phyloP scores from a whole-genome alignment of 495 filamentous ascomycete species.

The Neurospora sp. region DNA sequence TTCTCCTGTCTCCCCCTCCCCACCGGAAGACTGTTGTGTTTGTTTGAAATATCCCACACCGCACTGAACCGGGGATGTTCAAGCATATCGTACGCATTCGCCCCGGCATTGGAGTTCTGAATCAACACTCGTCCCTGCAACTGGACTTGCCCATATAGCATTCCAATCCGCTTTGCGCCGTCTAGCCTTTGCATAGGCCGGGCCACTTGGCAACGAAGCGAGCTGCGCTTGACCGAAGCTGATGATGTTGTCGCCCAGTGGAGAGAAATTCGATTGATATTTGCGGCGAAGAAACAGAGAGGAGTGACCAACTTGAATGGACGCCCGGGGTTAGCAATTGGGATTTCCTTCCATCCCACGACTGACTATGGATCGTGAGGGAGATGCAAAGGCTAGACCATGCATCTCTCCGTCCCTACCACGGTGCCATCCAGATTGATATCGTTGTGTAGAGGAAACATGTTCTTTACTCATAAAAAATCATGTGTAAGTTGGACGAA shows the following conservation, averaged over 20 bases:
- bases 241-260: conserved; percentile 34
- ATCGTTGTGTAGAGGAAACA: background rate
- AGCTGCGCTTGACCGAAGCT: conserved; percentile 35
- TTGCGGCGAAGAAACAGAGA: conserved; percentile 24
- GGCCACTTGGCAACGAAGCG: conserved; percentile 35
- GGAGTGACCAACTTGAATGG: background rate
- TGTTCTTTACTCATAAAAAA: background rate
- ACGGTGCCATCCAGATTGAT: background rate
- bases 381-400: background rate
- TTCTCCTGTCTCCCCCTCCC: background rate
- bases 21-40: background rate
- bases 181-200: conserved; percentile 29
- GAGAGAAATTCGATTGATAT: conserved; percentile 3
- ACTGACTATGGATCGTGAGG: background rate
- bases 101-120: conserved; percentile 46
- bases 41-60: background rate
- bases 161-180: conserved; percentile 47
- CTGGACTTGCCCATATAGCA: conserved; percentile 44
- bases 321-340: too few relatives aligned
- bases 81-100: conserved; percentile 30
- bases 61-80: background rate
- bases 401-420: background rate
- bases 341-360: too few relatives aligned
- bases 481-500: background rate
- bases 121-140: conserved; percentile 47